phyloP scores from a whole-genome alignment of 192 early-diverging fungal species.

The Podila minutissima region DNA sequence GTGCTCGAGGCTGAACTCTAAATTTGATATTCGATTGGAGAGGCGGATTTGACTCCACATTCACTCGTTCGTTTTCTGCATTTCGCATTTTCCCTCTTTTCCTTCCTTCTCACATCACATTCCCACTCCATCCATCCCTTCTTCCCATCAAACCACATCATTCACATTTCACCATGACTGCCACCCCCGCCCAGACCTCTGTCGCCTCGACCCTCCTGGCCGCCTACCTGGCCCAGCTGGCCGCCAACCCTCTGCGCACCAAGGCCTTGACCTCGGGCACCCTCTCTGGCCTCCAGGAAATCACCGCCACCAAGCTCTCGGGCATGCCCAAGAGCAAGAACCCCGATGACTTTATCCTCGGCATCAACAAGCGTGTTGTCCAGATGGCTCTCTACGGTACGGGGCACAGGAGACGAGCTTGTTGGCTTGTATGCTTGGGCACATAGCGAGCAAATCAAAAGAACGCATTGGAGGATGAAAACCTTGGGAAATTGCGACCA shows the following conservation, averaged over 20 bases:
- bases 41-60: neutral
- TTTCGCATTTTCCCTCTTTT: neutral
- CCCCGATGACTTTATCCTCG: constrained; percentile 48
- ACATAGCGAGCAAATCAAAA: no score
- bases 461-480: no score
- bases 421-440: no score
- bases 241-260: constrained; percentile 76
- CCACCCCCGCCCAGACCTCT: constrained; percentile 19
- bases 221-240: constrained; percentile 69
- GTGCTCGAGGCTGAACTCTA: constrained; percentile 6
- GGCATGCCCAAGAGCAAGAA: constrained; percentile 56
- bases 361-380: constrained; percentile 71
- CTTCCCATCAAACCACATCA: neutral
- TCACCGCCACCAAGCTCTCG: constrained; percentile 72
- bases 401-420: no score
- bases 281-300: constrained; percentile 83
- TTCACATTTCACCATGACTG: constrained; percentile 35
- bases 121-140: neutral
- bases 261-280: constrained; percentile 83
- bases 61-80: constrained; percentile 1
- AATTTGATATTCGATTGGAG: neutral
- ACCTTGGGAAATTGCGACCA: no score
- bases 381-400: constrained; percentile 87
- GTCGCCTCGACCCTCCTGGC: constrained; percentile 57
- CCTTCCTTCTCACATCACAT: neutral